Conservation (phyloP, 352 stramenopile species). For the Globisporangium parvum region DNA sequence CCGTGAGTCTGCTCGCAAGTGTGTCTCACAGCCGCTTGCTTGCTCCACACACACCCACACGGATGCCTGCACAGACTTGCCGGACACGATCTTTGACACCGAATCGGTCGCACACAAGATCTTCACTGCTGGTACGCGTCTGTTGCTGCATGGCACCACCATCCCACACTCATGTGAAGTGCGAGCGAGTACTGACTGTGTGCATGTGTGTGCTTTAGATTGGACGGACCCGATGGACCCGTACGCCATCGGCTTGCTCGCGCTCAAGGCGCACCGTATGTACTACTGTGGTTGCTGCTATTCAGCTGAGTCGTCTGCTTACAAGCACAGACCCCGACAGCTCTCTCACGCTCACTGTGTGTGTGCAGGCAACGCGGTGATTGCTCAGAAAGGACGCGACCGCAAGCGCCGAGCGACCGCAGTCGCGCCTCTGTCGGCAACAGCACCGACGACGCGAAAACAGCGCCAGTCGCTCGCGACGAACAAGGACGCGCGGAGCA, state of each 20-base stretch:
- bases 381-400: background rate
- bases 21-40: constrained; percentile 2
- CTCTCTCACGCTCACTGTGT: background rate
- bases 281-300: background rate
- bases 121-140: constrained; percentile 47
- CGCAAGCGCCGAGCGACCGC: background rate
- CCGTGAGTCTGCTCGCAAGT: too few species aligned
- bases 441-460: background rate
- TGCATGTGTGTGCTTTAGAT: constrained; percentile 4
- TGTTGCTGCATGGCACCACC: background rate
- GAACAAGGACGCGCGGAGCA: too few species aligned
- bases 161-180: too few species aligned
- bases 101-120: constrained; percentile 57
- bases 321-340: too few species aligned
- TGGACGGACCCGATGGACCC: constrained; percentile 38
- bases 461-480: background rate
- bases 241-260: constrained; percentile 39
- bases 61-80: constrained; percentile 31
- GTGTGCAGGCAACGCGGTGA: constrained; percentile 1
- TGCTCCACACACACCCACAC: constrained; percentile 5
- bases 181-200: too few species aligned
- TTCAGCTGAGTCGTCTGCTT: background rate
- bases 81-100: constrained; percentile 45
- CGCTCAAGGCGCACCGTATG: constrained; percentile 41
- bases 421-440: background rate